Evolutionary conservation across 2,329 filamentous ascomycete species (phyloP), one percentile per base, ranked within the genome.

Genomic region (Ceratocystis ficicola): DNA sequence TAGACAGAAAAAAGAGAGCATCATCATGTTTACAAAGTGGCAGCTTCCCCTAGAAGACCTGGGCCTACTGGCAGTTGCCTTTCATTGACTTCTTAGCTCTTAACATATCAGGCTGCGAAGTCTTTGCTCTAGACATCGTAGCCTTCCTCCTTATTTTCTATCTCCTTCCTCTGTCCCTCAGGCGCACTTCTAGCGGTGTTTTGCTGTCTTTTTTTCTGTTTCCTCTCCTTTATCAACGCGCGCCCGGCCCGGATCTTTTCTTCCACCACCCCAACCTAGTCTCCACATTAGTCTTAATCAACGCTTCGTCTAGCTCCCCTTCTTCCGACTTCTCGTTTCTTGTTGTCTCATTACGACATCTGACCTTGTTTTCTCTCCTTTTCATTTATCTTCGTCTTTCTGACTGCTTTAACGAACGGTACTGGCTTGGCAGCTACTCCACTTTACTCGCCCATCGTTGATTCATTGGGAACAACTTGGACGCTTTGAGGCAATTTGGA

Each of bases 291-390:
- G 50, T 22, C 52, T 57, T 25, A 30, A 28, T 25, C 52, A 30
- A 22, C 48, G 8, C 15, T 59, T 59, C 28, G n/a, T 15, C 15
- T 32, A 5, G 3, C 3, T 30, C 3, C 17, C 17, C 15, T 12
- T 30, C 25, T 36, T n/a, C 28, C 36, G 36, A 41, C 12, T 59
- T 8, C 32, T 59, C 28, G 2, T 36, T 30, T n/a, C 28, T n/a
- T 25, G 28, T 59, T 59, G 55, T 59, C 55, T 59, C 55, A 32
- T 36, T 36, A 32, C 55, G 25, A 30, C 25, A n/a, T 6, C n/a
- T n/a, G 22, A n/a, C 48, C 12, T 59, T 59, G 55, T 59, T 59
- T 59, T 59, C 55, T 59, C 55, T 28, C 28, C 30, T n/a, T 36
- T 20, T 36, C 7, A 6, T n/a, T 10, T n/a, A 7, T 25, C 22